Conservation (phyloP, 176 grass and related monocot species). For the Triticum urartu region DNA sequence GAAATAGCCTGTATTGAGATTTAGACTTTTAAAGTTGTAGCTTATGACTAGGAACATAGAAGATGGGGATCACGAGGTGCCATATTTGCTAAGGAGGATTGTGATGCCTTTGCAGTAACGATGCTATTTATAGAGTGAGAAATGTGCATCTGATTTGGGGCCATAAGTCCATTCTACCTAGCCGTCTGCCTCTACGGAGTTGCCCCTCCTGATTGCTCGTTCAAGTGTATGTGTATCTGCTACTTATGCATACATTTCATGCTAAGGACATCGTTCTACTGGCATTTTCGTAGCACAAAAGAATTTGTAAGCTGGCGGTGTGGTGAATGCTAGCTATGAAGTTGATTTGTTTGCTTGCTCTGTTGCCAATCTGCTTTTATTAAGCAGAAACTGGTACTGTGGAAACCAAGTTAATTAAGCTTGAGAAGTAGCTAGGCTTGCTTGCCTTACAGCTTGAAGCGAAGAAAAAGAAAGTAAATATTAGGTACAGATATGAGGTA, state of each 20-base stretch:
- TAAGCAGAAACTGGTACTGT: neutral
- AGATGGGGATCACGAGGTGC: neutral
- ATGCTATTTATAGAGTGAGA: neutral
- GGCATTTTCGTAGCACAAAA: neutral
- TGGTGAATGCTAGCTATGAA: neutral
- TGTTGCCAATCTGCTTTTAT: neutral
- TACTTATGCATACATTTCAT: slow-evolving; percentile 13
- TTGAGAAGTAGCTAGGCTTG: slow-evolving; percentile 3
- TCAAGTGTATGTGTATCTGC: neutral
- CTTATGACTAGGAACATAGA: neutral
- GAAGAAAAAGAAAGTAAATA: neutral
- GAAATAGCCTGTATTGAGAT: neutral
- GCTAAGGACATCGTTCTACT: neutral
- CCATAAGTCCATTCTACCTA: neutral
- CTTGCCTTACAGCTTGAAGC: neutral
- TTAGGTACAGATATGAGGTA: neutral
- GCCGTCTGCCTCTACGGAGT: neutral
- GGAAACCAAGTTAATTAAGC: slow-evolving; percentile 2
- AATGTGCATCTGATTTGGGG: neutral
- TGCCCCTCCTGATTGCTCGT: neutral
- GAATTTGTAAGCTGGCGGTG: neutral
- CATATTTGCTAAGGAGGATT: neutral
- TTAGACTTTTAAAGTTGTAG: neutral
- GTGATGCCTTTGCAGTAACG: neutral
- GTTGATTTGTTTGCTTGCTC: neutral